Evolutionary conservation across 495 filamentous ascomycete species (phyloP), one percentile per base, ranked within the genome.

Genomic region (Trichoderma orchidacearum): DNA sequence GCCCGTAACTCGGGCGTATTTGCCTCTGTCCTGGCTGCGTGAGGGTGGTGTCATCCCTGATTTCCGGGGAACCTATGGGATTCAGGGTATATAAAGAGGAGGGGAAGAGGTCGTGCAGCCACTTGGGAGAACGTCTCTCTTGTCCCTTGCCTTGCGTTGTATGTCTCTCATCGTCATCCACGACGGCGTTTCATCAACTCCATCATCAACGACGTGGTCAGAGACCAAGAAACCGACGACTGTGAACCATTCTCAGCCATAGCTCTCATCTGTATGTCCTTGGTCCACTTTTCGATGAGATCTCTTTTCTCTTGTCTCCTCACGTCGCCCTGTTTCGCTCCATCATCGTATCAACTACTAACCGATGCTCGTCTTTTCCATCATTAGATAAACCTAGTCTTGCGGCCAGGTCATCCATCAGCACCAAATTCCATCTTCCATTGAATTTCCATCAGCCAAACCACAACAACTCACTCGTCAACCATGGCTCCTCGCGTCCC

Each of bases 401-500:
- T 15, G 32, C 3, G 11, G 13, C 1, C 12, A 17, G 8, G 4
- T 21, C 51, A 34, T n/a, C 51, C 30, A 53, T 11, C 25, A n/a
- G 2, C 51, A 1, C 27, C 2, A 9, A 29, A 30, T 23, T 13
- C 7, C 32, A 8, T 35, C 32, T 35, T n/a, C 32, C 8, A 35
- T n/a, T 35, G 8, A 8, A 8, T 35, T n/a, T 13, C 23, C 18
- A 27, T n/a, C 18, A 32, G 9, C 51, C 30, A n/a, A 9, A 32
- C 15, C 51, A 38, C 51, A 53, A 59, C 27, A 35, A 30, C 28
- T n/a, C n/a, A n/a, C 13, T 56, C 45, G 53, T 28, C 17, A 60
- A 76, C 59, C 58, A 77, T 78, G 75, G 70, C 71, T 45, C 63
- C 75, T 68, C 69, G 73, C 58, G 66, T 77, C 56, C 73, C 75